phyloP scores from a whole-genome alignment of 2,329 filamentous ascomycete genomes.

The Hypoxylon sp. region DNA sequence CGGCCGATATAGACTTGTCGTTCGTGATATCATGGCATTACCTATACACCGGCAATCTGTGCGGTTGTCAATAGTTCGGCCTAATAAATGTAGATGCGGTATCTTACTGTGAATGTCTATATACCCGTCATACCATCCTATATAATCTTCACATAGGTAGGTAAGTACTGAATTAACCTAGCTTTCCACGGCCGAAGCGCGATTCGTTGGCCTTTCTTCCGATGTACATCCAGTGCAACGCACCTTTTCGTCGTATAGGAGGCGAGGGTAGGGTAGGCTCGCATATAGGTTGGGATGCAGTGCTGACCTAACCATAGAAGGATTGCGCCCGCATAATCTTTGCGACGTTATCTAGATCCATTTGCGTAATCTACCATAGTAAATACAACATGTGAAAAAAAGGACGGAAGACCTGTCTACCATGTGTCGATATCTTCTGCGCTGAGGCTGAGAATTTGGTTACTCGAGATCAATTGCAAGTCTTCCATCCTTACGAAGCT shows the following conservation, averaged over 20 bases:
- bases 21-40: background rate
- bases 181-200: slow-evolving; percentile 1
- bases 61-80: slow-evolving; percentile 15
- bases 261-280: slow-evolving; percentile 10
- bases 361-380: background rate
- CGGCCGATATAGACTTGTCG: background rate
- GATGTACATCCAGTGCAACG: slow-evolving; percentile 22
- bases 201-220: slow-evolving; percentile 29
- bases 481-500: background rate
- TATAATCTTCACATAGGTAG: background rate
- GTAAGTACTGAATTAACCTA: background rate
- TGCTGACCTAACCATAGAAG: slow-evolving; percentile 23
- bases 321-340: slow-evolving; percentile 24
- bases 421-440: background rate
- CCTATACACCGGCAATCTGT: background rate
- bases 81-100: slow-evolving; percentile 18
- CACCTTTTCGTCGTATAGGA: slow-evolving; percentile 14
- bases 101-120: slow-evolving; percentile 15
- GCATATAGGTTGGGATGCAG: slow-evolving; percentile 20
- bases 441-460: no score
- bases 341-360: slow-evolving; percentile 27
- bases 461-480: background rate
- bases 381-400: background rate
- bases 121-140: slow-evolving; percentile 14
- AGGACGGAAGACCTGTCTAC: background rate